phyloP scores from a whole-genome alignment of 768 basidiomycete genomes.

The Lyophyllum semitale region DNA sequence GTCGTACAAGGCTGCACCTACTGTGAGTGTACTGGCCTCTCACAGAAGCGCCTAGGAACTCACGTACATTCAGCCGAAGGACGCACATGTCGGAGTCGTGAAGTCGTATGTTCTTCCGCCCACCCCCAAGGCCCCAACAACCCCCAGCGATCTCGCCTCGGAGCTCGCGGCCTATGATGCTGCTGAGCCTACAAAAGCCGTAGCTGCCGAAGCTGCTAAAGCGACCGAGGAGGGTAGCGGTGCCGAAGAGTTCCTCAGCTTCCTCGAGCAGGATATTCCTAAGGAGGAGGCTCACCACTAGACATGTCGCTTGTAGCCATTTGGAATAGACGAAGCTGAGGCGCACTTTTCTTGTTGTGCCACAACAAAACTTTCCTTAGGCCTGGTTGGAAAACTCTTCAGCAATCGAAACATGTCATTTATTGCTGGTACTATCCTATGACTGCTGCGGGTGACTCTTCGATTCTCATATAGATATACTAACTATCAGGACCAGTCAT shows the following conservation, averaged over 20 bases:
- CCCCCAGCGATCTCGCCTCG: conserved; percentile 84
- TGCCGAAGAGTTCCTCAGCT: conserved; percentile 76
- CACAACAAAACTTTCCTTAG: neutral
- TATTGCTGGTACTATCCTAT: neutral
- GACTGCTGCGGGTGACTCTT: no score
- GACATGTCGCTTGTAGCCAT: conserved; percentile 11
- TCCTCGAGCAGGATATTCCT: conserved; percentile 76
- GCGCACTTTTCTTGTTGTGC: neutral
- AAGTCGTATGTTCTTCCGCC: conserved; percentile 80
- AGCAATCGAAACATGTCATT: neutral
- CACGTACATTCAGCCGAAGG: conserved; percentile 64
- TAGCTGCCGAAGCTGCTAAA: conserved; percentile 32
- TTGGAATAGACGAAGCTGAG: conserved; percentile 14
- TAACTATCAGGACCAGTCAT: no score
- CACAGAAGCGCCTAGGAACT: neutral
- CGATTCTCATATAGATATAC: no score
- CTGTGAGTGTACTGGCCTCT: conserved; percentile 50
- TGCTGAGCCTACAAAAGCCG: conserved; percentile 64
- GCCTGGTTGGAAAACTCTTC: neutral
- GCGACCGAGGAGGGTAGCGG: conserved; percentile 47
- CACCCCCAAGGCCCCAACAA: conserved; percentile 69
- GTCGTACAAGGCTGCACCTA: conserved; percentile 77
- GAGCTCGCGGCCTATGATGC: conserved; percentile 88
- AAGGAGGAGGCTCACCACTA: conserved; percentile 33
- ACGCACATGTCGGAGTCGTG: conserved; percentile 87